phyloP scores from a whole-genome alignment of 2,329 filamentous ascomycete genomes.

The Pseudopyricularia cyperi region DNA sequence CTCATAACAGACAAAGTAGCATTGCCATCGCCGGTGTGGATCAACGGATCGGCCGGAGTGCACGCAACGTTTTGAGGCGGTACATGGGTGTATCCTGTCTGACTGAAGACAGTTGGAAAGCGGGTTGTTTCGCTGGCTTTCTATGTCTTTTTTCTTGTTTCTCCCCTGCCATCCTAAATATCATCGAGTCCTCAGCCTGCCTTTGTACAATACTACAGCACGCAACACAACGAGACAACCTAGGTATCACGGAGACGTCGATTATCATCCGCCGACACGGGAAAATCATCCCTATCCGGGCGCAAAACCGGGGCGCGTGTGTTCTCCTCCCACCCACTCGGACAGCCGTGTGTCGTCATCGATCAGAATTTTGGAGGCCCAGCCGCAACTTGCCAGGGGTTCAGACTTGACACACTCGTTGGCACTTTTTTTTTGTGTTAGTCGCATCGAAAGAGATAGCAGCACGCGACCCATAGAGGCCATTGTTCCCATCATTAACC shows the following conservation, averaged over 20 bases:
- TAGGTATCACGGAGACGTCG: too few species aligned
- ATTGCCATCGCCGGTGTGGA: too few species aligned
- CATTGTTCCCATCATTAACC: background rate
- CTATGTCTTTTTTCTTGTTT: background rate
- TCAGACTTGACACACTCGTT: background rate
- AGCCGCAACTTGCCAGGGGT: background rate
- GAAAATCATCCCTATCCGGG: background rate
- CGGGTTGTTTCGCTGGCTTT: background rate
- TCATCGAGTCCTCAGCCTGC: too few species aligned
- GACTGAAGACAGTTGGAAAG: too few species aligned
- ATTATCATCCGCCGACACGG: background rate
- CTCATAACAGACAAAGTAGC: too few species aligned
- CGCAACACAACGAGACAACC: too few species aligned
- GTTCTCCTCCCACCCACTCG: background rate
- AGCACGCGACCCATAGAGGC: background rate
- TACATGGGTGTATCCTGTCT: too few species aligned
- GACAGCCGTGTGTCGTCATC: slow-evolving; percentile 4
- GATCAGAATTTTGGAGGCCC: background rate
- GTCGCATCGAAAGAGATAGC: background rate
- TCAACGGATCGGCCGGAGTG: too few species aligned
- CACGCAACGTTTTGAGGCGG: too few species aligned
- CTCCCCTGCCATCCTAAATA: background rate
- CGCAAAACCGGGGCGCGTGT: background rate
- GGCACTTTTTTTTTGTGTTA: background rate
- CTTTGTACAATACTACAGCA: too few species aligned